Conservation (phyloP, 2,329 filamentous ascomycete genomes). For the Botrytis sinoallii region DNA sequence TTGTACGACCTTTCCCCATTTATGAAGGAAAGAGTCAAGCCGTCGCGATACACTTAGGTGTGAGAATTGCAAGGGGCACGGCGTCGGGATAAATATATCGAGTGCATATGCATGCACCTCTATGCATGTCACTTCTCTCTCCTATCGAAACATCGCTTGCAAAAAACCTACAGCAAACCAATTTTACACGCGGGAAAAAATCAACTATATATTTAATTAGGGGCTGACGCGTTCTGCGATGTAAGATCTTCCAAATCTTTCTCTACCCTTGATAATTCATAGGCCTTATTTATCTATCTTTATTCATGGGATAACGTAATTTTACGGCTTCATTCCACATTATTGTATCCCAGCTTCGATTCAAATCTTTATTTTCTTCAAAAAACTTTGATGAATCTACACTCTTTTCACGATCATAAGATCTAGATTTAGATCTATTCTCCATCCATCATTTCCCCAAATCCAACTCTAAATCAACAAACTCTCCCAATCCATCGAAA, state of each 20-base stretch:
- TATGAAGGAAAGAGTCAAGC: background rate
- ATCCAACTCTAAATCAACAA: background rate
- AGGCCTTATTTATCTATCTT: background rate
- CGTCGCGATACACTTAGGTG: background rate
- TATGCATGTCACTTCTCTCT: background rate
- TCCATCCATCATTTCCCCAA: background rate
- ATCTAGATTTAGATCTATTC: background rate
- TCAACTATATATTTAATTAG: background rate
- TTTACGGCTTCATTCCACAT: background rate
- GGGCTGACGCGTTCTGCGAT: background rate
- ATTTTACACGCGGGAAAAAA: background rate
- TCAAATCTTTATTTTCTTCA: background rate
- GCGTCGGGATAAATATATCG: background rate
- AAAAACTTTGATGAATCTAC: background rate
- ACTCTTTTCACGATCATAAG: background rate
- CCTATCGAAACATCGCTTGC: background rate
- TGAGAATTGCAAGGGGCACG: background rate
- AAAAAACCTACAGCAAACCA: background rate
- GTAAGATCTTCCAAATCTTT: background rate
- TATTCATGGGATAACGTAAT: background rate
- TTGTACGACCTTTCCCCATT: background rate
- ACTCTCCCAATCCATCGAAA: no score
- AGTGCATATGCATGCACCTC: background rate
- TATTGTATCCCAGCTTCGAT: background rate
- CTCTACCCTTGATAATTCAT: background rate